phyloP scores from a whole-genome alignment of 2,329 filamentous ascomycete species.

The Cladosporium phlei region DNA sequence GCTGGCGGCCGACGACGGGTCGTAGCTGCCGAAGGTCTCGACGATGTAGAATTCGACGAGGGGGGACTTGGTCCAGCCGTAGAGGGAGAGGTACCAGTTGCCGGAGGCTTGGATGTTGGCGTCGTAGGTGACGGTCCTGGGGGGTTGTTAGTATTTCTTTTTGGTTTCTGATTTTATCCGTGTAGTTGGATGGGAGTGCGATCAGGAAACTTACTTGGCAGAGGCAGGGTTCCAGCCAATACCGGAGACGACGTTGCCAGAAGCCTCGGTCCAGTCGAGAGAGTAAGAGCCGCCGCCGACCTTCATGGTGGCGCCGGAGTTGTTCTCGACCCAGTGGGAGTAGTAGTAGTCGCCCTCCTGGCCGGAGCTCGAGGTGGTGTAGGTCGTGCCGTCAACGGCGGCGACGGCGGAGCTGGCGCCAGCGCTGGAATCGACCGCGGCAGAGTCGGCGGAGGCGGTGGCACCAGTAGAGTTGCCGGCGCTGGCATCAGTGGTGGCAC shows the following conservation, averaged over 20 bases:
- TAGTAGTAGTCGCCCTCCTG: constrained; percentile 53
- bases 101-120: constrained; percentile 44
- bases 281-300: constrained; percentile 46
- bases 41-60: constrained; percentile 56
- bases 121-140: constrained; percentile 40
- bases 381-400: constrained; percentile 6
- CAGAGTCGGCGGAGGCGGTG: neutral
- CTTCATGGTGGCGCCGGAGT: constrained; percentile 52
- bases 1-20: constrained; percentile 48
- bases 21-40: constrained; percentile 46
- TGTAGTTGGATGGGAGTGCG: constrained; percentile 28
- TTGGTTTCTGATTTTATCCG: constrained; percentile 45
- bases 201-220: constrained; percentile 38
- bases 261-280: constrained; percentile 40
- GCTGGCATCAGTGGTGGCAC: neutral
- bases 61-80: constrained; percentile 51
- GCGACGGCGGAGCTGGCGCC: neutral
- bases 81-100: constrained; percentile 51
- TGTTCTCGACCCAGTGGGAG: constrained; percentile 54
- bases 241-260: constrained; percentile 53
- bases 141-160: constrained; percentile 48
- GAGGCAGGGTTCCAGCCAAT: constrained; percentile 56
- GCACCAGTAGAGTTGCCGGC: neutral
- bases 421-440: neutral
- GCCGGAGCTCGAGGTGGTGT: constrained; percentile 1